Conservation (phyloP, 2,329 filamentous ascomycete species). For the Penicillium verrucosum region DNA sequence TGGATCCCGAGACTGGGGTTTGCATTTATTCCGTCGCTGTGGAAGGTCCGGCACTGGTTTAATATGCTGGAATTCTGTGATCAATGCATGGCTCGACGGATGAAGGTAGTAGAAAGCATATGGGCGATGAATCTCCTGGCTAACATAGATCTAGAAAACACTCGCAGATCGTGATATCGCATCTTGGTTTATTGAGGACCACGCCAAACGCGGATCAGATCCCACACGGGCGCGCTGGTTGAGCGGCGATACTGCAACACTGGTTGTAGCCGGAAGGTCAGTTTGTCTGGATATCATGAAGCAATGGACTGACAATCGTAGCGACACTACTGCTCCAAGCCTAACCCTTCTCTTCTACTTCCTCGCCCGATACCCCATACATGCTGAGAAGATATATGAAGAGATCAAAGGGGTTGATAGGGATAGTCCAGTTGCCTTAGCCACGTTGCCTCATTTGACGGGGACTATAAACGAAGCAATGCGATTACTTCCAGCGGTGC, state of each 20-base stretch:
- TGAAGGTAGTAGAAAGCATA: background rate
- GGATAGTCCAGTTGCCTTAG: background rate
- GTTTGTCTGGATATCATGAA: background rate
- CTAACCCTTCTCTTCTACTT: slow-evolving; percentile 10
- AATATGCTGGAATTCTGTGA: slow-evolving; percentile 18
- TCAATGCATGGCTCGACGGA: slow-evolving; percentile 35
- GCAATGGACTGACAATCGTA: background rate
- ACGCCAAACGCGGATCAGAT: background rate
- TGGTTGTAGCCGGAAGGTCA: slow-evolving; percentile 3
- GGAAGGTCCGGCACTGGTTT: slow-evolving; percentile 10
- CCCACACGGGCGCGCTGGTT: background rate
- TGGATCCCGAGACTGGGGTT: slow-evolving; percentile 27
- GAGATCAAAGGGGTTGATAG: background rate
- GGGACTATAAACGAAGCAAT: slow-evolving; percentile 1
- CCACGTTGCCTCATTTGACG: background rate
- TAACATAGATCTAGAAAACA: background rate
- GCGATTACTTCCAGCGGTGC: background rate
- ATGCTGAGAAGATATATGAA: background rate
- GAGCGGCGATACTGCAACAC: slow-evolving; percentile 5
- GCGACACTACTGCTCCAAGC: slow-evolving; percentile 11
- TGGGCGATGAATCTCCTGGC: rapidly evolving
- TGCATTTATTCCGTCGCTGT: slow-evolving; percentile 3
- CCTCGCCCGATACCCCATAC: slow-evolving; percentile 6
- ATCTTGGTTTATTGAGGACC: slow-evolving; percentile 11
- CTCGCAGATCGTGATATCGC: slow-evolving; percentile 6